Evolutionary conservation across 441 rosid species (phyloP), one percentile per base, ranked within the genome.

Genomic region (Jatropha multifida): DNA sequence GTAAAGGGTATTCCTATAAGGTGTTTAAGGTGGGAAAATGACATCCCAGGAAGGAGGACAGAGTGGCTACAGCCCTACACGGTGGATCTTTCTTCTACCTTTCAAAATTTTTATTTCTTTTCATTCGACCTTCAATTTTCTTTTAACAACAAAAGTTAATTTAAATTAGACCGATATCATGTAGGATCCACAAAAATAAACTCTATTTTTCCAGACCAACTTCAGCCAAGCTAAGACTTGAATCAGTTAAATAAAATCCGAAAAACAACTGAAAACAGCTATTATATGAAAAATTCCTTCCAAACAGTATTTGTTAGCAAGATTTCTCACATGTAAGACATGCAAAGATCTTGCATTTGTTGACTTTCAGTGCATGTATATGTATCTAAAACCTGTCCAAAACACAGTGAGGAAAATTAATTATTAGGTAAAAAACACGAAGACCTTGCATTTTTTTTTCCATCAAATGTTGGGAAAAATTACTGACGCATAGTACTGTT

Each of bases 1-100:
- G 79, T 32, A 66, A 58, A 56, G 59, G 81, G 73, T 59, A 68
- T 48, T 74, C 38, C 77, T 37, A 75, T 63, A 64, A 79, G 41
- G 82, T 73, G 77, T 86, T 87, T 62, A 84, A 83, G 88, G 81
- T 65, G 78, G 81, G 97, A 92, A 86, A 92, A 80, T 78, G 98
- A 93, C 97, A 74, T 83, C 79, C 83, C 93, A 70, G 77, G 65
- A 72, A 59, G 79, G 80, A 84, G 74, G 89, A 87, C 92, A 87
- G 84, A 76, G 77, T 84, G 88, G 80, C 85, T 88, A 80, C 85
- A 81, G 73, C 77, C 83, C 67, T 83, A 72, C 74, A 86, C 87
- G 88, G 91, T 85, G 86, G 88, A 88, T 86, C 81, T 80, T 87
- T 86, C 88, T 78, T 66, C 68, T 68, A 69, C 17, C 72, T 38